Evolutionary conservation across 805 yeast genomes (phyloP), one percentile per base, ranked within the genome.

Genomic region (Schwanniomyces vanrijiae): DNA sequence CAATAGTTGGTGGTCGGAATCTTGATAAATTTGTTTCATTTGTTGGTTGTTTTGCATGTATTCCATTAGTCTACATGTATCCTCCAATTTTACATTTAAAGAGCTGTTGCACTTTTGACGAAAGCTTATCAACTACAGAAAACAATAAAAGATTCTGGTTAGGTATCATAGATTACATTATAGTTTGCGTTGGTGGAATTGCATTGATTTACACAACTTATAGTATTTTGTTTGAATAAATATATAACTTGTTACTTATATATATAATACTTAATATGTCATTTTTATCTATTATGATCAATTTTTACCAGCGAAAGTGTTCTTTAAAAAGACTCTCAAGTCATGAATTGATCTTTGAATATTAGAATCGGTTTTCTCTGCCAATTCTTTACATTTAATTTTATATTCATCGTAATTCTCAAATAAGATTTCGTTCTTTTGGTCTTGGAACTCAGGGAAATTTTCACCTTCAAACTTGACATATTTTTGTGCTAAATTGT

Each of bases 11-110:
- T 0, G 86, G 90, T 1, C 72, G 78, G 47, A 80, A 86, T 55
- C 67, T 88, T 51, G 94, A 88, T 60, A 75, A 71, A 52, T 85
- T 88, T 66, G 92, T 88, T 9, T 83, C 91, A 2, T 82, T 88
- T 59, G 86, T 88, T 44, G 95, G 95, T 3, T 85, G 90, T 44
- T 84, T 88, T 68, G 91, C 92, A 1, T 88, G 95, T 58, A 85
- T 88, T 46, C 95, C 95, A 1, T 75, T 88, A 68, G 94, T 88
- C 4, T 88, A 88, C 68, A 83, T 88, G 82, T 86, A 87, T 58
- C 94, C 95, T 7, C 94, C 95, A 14, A 73, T 88, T 75, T 68
- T 88, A 44, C 94, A 88, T 58, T 71, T 81, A 45, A 77, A 71
- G 58, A 70, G 82, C 46, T 79, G 82, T 50, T 72, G 77, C 49